phyloP scores from a whole-genome alignment of 208 protist genomes.

The Novymonas esmeraldas region DNA sequence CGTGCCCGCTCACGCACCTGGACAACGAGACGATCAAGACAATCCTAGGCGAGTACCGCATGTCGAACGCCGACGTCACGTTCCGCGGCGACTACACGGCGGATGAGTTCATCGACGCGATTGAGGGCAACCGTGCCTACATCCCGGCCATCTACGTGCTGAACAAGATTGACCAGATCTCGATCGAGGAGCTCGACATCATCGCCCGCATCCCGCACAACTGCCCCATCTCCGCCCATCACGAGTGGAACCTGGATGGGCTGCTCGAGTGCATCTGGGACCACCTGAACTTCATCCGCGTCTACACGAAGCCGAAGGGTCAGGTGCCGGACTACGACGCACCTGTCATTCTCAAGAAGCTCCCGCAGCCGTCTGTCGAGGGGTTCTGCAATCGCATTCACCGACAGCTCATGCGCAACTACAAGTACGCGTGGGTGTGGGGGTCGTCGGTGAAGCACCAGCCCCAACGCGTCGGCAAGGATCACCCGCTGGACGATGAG shows the following conservation, averaged over 20 bases:
- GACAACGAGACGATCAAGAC: slow-evolving; percentile 94
- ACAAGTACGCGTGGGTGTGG: slow-evolving; percentile 99
- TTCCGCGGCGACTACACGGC: slow-evolving; percentile 94
- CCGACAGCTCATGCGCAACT: slow-evolving; percentile 95
- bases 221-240: slow-evolving; percentile 96
- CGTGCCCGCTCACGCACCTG: slow-evolving; percentile 86
- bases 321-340: slow-evolving; percentile 98
- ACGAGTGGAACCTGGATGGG: slow-evolving; percentile 98
- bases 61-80: slow-evolving; percentile 96
- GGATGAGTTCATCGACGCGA: slow-evolving; percentile 98
- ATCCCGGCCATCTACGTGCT: slow-evolving; percentile 97
- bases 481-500: slow-evolving; percentile 98
- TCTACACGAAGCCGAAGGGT: slow-evolving; percentile 99
- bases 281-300: slow-evolving; percentile 96
- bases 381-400: slow-evolving; percentile 98
- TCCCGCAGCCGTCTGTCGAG: slow-evolving; percentile 91
- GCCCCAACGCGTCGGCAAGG: slow-evolving; percentile 96
- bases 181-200: slow-evolving; percentile 97
- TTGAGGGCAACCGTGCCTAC: slow-evolving; percentile 97
- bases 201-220: slow-evolving; percentile 96
- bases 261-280: slow-evolving; percentile 99
- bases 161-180: slow-evolving; percentile 99
- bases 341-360: slow-evolving; percentile 96
- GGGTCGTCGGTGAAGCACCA: slow-evolving; percentile 98
- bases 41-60: slow-evolving; percentile 95